Evolutionary conservation across 176 grass and related monocot genomes (phyloP).

Genomic region (Elaeis guineensis): DNA sequence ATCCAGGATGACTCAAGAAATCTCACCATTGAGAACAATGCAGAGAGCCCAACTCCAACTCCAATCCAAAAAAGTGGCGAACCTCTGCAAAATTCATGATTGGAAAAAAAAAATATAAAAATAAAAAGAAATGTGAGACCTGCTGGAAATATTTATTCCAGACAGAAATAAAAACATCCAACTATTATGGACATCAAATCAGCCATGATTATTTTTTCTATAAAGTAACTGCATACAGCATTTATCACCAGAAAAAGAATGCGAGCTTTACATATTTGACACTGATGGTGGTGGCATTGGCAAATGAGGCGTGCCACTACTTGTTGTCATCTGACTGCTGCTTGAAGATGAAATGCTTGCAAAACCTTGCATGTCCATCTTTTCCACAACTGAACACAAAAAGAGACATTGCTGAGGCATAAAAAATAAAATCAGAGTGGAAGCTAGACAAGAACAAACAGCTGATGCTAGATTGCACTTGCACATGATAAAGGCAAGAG

Average conservation of each 20-base stretch:
- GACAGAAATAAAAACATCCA: background rate
- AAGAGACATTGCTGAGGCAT: background rate
- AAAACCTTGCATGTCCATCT: conserved; percentile 48
- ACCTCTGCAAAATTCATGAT: conserved; percentile 42
- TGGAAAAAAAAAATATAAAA: background rate
- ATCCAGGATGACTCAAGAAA: conserved; percentile 8
- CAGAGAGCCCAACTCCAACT: conserved; percentile 80
- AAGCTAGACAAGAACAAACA: too few species aligned
- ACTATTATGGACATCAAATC: background rate
- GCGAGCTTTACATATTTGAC: conserved; percentile 41
- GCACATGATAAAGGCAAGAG: too few species aligned
- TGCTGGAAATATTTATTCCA: background rate
- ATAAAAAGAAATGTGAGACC: background rate
- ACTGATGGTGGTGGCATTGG: conserved; percentile 28
- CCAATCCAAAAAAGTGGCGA: conserved; percentile 98
- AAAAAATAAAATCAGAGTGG: background rate
- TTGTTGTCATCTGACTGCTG: conserved; percentile 37
- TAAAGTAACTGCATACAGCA: too few species aligned
- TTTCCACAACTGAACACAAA: conserved; percentile 15
- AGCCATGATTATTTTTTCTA: background rate
- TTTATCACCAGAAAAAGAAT: background rate
- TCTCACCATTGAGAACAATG: conserved; percentile 59
- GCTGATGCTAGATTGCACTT: too few species aligned
- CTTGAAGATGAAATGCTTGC: conserved; percentile 65
- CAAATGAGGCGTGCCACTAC: conserved; percentile 31